Percentiles rank a stretch among this genome's conserved stretches.
phyloP scores from a whole-genome alignment of 306 rosid genomes.

The Sphenostylis stenocarpa region DNA sequence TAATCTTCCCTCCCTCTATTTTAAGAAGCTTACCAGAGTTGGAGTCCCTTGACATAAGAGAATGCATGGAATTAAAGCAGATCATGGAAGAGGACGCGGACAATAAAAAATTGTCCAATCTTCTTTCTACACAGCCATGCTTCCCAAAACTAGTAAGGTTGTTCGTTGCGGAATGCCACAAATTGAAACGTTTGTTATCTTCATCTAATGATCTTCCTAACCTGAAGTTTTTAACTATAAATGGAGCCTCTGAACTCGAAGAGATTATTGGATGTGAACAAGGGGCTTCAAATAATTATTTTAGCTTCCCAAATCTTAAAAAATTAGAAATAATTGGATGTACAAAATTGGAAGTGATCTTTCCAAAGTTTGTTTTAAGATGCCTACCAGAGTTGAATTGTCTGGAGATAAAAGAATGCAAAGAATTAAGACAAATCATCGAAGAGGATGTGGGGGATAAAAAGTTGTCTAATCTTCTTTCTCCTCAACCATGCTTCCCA shows the following conservation, averaged over 20 bases:
- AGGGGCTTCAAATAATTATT: background rate
- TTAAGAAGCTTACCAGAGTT: background rate
- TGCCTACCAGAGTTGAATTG: slow-evolving; percentile 11
- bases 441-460: background rate
- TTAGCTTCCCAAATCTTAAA: background rate
- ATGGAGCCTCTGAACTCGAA: background rate
- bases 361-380: background rate
- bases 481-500: background rate
- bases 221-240: background rate
- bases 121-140: background rate
- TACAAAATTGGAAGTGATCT: slow-evolving; percentile 3
- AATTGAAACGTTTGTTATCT: background rate
- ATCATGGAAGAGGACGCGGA: background rate
- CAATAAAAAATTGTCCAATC: background rate
- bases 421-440: background rate
- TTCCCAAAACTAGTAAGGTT: background rate
- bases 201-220: background rate
- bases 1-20: background rate
- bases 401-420: background rate
- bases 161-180: background rate
- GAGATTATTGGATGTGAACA: background rate
- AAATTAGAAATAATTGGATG: background rate
- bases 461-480: background rate
- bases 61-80: slow-evolving; percentile 6
- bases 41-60: rapidly evolving